These are phyloP conservation scores for Hyaloscypha hepaticicola DNA, from an alignment of 495 filamentous ascomycete genomes.

Conservation along the genomic window DNA sequence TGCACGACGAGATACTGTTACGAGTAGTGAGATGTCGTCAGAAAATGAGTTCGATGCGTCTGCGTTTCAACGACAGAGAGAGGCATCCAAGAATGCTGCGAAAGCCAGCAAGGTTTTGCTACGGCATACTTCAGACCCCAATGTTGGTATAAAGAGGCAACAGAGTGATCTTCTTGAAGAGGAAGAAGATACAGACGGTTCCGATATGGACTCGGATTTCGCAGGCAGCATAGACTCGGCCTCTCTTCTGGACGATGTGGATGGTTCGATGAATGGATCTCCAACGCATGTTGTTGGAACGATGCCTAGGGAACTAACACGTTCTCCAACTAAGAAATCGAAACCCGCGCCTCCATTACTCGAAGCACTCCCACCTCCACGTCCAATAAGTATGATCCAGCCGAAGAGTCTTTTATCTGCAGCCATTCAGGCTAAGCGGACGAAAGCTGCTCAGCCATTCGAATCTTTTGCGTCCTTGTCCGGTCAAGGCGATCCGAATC, in stretches of 20 bases:
- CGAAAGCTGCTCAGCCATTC: constrained; percentile 77
- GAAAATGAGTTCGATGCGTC: constrained; percentile 80
- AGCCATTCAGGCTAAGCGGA: constrained; percentile 72
- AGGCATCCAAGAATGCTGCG: constrained; percentile 37
- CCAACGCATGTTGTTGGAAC: constrained; percentile 53
- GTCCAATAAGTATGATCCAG: constrained; percentile 81
- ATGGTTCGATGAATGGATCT: constrained; percentile 46
- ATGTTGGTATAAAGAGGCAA: constrained; percentile 41
- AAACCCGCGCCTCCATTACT: constrained; percentile 58
- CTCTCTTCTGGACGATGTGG: constrained; percentile 50
- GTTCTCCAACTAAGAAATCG: constrained; percentile 59
- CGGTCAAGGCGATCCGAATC: constrained; percentile 79
- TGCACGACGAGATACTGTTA: constrained; percentile 78
- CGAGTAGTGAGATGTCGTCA: constrained; percentile 89
- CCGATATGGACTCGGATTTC: constrained; percentile 52
- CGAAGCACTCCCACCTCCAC: constrained; percentile 83
- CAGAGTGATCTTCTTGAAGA: constrained; percentile 56
- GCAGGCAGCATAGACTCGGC: constrained; percentile 54
- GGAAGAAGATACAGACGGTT: constrained; percentile 57
- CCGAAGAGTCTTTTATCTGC: constrained; percentile 71
- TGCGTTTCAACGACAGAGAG: constrained; percentile 54
- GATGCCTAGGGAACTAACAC: constrained; percentile 51
- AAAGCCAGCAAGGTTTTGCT: constrained; percentile 43
- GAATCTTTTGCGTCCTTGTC: constrained; percentile 83
- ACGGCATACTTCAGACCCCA: constrained; percentile 26